These are phyloP conservation scores for Dunaliella sp. DNA, from an alignment of 139 green algal genomes.

Conservation along the genomic window DNA sequence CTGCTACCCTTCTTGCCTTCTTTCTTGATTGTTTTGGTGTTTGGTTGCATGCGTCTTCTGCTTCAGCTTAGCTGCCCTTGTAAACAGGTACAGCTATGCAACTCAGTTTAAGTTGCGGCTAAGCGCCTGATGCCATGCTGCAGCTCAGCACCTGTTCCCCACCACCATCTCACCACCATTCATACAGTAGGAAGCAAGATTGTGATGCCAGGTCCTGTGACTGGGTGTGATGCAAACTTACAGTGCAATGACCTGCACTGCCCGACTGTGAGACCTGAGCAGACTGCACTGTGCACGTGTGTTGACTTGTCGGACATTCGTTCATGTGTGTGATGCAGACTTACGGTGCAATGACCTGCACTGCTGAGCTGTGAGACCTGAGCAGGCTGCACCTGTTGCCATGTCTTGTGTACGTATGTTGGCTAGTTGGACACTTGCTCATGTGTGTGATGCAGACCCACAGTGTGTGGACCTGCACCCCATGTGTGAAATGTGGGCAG, in stretches of 20 bases:
- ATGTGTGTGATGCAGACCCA: background rate
- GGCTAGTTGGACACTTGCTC: too few species aligned
- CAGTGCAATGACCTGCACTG: constrained; percentile 39
- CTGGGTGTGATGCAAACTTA: background rate
- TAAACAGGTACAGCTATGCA: too few species aligned
- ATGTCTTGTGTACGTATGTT: background rate
- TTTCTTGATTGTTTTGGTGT: too few species aligned
- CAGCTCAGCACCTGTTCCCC: too few species aligned
- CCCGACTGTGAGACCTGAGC: background rate
- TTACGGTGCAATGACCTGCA: constrained; percentile 36
- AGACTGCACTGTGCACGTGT: background rate
- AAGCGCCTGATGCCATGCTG: too few species aligned
- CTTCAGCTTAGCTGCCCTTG: too few species aligned
- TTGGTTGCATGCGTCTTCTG: too few species aligned
- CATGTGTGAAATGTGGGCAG: constrained; percentile 35
- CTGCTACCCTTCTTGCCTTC: too few species aligned
- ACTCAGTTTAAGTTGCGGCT: too few species aligned
- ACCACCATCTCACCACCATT: too few species aligned
- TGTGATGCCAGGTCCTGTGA: too few species aligned
- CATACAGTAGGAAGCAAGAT: too few species aligned
- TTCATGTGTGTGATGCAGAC: constrained; percentile 1
- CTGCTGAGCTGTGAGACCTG: background rate
- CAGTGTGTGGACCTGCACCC: constrained; percentile 42
- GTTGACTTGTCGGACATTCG: background rate
- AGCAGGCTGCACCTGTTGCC: background rate